phyloP scores from a whole-genome alignment of 257 asterid genomes.

The Mitragyna speciosa region DNA sequence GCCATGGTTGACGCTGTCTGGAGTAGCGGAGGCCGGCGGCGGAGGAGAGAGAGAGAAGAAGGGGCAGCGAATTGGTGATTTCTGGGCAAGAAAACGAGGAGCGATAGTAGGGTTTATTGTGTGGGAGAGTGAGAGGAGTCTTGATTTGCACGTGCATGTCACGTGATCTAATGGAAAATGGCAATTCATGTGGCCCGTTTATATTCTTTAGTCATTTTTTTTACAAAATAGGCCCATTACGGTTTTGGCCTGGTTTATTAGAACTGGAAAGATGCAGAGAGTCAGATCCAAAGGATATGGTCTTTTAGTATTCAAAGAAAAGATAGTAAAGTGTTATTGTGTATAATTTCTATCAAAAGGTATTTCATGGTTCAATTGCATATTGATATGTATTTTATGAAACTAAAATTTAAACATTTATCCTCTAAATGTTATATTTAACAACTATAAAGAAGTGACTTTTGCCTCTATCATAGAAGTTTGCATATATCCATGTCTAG shows the following conservation, averaged over 20 bases:
- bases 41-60: conserved; percentile 4
- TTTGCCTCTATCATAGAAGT: too few species aligned
- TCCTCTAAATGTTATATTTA: too few species aligned
- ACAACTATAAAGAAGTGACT: too few species aligned
- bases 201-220: neutral
- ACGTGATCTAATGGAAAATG: neutral
- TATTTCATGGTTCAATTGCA: too few species aligned
- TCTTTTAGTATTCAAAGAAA: too few species aligned
- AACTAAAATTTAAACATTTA: too few species aligned
- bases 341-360: too few species aligned
- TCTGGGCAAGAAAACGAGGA: neutral
- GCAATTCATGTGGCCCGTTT: neutral
- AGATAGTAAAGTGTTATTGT: too few species aligned
- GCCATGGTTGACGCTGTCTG: conserved; percentile 30
- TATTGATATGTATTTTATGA: too few species aligned
- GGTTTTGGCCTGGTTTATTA: neutral
- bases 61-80: neutral
- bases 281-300: too few species aligned
- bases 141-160: neutral
- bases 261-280: too few species aligned
- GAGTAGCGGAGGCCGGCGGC: conserved; percentile 23
- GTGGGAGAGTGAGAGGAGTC: neutral
- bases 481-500: too few species aligned
- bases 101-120: conserved; percentile 28
- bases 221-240: neutral